phyloP scores from a whole-genome alignment of 2,329 filamentous ascomycete species.

The Lasiodiplodia hormozganensis region DNA sequence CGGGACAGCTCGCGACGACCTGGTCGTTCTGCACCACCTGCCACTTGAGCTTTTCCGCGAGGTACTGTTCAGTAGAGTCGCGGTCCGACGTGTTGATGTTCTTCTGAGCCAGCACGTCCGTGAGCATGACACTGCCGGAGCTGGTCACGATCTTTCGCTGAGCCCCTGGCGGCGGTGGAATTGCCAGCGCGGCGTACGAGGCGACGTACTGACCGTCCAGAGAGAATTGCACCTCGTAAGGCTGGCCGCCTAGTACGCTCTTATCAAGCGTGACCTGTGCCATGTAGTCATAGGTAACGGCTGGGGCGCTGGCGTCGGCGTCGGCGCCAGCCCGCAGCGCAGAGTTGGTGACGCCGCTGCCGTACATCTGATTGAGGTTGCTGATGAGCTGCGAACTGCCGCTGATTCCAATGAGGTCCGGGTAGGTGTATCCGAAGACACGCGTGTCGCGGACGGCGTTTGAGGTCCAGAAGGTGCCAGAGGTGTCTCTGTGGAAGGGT shows the following conservation, averaged over 20 bases:
- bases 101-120: constrained; percentile 41
- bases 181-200: constrained; percentile 42
- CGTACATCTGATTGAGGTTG: constrained; percentile 6
- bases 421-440: constrained; percentile 45
- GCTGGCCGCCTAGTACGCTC: constrained; percentile 39
- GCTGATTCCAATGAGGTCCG: constrained; percentile 40
- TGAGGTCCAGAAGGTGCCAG: constrained; percentile 42
- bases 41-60: constrained; percentile 45
- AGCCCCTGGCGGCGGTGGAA: constrained; percentile 32
- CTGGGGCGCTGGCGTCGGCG: background rate
- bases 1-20: constrained; percentile 40
- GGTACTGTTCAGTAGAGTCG: constrained; percentile 43
- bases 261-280: constrained; percentile 6
- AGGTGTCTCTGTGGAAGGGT: constrained; percentile 39
- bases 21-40: constrained; percentile 42
- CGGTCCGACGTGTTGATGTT: constrained; percentile 42
- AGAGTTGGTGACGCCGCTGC: background rate
- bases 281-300: constrained; percentile 12
- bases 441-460: constrained; percentile 38
- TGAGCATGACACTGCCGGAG: constrained; percentile 42
- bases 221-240: constrained; percentile 47
- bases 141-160: constrained; percentile 34
- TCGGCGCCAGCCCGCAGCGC: background rate
- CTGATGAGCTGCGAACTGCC: constrained; percentile 26
- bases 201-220: constrained; percentile 39